Evolutionary conservation across 2,329 filamentous ascomycete species (phyloP), one percentile per base, ranked within the genome.

Genomic region (Botrytis tulipae): DNA sequence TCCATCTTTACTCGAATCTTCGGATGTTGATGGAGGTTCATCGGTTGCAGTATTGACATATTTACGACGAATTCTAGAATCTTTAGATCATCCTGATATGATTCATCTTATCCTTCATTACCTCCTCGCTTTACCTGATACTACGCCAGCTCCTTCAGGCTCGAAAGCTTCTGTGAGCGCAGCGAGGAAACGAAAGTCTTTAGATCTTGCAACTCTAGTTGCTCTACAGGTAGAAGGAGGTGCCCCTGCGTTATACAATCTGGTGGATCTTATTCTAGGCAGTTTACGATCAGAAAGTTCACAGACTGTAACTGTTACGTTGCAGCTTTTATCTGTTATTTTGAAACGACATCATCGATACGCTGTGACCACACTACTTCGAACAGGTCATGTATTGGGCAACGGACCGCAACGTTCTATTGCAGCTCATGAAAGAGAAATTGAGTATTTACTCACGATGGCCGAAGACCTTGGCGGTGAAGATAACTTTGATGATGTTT

Each of bases 11-110:
- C 87, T 99, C 22, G 95, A 99, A 82, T 99, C 96, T 16, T 98
- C 96, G 1, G 96, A 99, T 83, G 93, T 97, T 57, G 95, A 98
- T 82, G 96, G 95, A 77, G 96, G 96, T 71, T 99, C 96, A 10
- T 97, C 96, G 0, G 94, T 98, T 35, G 96, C 96, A 5, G 96
- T 99, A 20, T 86, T 98, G 76, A 98, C 95, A 2, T 98, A 99
- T 82, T 86, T 99, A 51, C 92, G 93, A 73, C 92, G 93, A 60
- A 97, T 98, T 72, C 87, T 99, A 9, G 95, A 98, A 81, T 92
- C 93, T 0, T 86, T 99, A 22, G 94, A 98, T 76, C 94, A 98
- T 81, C 93, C 94, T 12, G 95, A 98, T 79, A 92, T 99, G 85
- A 93, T 98, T 74, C 93, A 97, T 77, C 91, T 97, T 74, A 96